Conservation (phyloP, 2,329 filamentous ascomycete species). For the Cladosporium sphaerospermum region DNA sequence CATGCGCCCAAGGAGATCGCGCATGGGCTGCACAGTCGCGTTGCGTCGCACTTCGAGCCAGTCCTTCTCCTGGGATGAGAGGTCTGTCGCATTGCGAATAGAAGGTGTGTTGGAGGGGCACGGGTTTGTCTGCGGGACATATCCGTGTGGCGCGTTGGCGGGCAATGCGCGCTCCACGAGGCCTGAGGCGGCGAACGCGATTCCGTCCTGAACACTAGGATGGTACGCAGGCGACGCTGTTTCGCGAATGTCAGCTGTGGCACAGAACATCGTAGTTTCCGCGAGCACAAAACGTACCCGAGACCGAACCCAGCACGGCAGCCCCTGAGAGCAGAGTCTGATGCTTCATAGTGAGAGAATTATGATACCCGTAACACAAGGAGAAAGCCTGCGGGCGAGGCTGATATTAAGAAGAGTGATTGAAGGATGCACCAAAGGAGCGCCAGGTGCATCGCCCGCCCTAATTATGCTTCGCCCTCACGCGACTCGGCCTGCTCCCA, state of each 20-base stretch:
- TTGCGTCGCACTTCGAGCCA: slow-evolving; percentile 69
- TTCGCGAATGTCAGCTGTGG: background rate
- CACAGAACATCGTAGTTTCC: background rate
- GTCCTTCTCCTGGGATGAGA: slow-evolving; percentile 64
- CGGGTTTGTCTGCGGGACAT: slow-evolving; percentile 60
- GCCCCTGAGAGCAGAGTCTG: slow-evolving; percentile 7
- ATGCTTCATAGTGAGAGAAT: background rate
- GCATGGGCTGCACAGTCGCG: slow-evolving; percentile 70
- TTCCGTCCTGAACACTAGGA: slow-evolving; percentile 1
- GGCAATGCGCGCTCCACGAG: slow-evolving; percentile 27
- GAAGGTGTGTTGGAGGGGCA: slow-evolving; percentile 66
- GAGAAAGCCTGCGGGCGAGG: background rate
- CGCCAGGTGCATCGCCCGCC: background rate
- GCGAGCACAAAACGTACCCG: background rate
- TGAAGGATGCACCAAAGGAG: background rate
- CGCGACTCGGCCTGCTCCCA: background rate
- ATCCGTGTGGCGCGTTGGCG: slow-evolving; percentile 58
- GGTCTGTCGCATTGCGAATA: slow-evolving; percentile 54
- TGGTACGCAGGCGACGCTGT: slow-evolving; percentile 9
- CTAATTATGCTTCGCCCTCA: too few relatives aligned
- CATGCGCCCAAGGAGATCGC: slow-evolving; percentile 62
- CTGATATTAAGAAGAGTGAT: background rate
- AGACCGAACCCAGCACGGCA: slow-evolving; percentile 3
- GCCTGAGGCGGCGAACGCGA: background rate
- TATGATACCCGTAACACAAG: background rate